phyloP scores from a whole-genome alignment of 345 rosid species.

The Clausena lansium region DNA sequence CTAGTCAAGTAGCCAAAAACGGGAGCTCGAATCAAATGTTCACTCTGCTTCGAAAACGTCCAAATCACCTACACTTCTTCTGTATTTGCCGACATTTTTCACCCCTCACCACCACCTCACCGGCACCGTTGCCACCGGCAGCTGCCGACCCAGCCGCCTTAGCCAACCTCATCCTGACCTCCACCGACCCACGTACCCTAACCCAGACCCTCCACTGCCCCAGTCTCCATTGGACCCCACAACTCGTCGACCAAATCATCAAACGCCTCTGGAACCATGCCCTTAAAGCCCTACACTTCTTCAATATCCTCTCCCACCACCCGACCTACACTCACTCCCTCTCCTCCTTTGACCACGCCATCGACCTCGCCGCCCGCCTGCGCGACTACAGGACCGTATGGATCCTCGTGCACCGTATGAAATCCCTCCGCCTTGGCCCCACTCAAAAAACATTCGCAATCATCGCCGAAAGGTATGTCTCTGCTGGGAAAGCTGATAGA shows the following conservation, averaged over 20 bases:
- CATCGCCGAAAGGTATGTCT: constrained; percentile 68
- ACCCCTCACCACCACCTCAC: constrained; percentile 19
- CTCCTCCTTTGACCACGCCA: constrained; percentile 81
- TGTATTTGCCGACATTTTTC: constrained; percentile 10
- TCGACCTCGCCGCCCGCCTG: constrained; percentile 81
- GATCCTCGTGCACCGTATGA: constrained; percentile 65
- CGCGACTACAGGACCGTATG: constrained; percentile 48
- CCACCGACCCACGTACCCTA: constrained; percentile 32
- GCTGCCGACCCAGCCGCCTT: constrained; percentile 23
- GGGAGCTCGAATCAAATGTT: constrained; percentile 11
- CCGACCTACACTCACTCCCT: constrained; percentile 48
- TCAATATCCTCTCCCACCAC: constrained; percentile 52
- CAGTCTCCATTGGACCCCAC: constrained; percentile 53
- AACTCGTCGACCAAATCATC: constrained; percentile 58
- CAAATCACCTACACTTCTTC: not conserved
- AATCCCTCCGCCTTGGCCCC: constrained; percentile 62
- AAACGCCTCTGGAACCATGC: constrained; percentile 88
- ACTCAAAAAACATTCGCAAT: constrained; percentile 68
- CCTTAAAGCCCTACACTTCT: constrained; percentile 77
- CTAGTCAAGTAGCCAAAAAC: not conserved
- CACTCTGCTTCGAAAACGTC: not conserved
- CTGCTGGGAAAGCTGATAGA: constrained; percentile 70
- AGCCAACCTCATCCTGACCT: constrained; percentile 41
- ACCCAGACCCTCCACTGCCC: constrained; percentile 43
- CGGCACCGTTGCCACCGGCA: constrained; percentile 20